Evolutionary conservation across 2,329 filamentous ascomycete genomes (phyloP), one percentile per base, ranked within the genome.

Genomic region (Clonostachys solani): DNA sequence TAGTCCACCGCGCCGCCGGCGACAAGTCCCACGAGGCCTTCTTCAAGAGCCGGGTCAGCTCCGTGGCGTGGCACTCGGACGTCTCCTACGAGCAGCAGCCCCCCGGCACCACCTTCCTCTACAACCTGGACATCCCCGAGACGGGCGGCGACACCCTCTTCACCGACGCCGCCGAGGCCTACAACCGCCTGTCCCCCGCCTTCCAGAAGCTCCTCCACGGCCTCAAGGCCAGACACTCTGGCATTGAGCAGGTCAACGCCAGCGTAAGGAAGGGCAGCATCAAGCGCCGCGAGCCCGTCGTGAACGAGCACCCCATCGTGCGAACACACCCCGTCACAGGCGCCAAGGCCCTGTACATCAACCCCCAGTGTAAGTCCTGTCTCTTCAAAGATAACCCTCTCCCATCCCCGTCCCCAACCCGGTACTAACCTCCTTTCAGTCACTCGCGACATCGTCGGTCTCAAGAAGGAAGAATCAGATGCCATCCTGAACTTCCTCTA

Each of bases 61-160:
- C 85, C 1, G 83, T 95, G 2, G 89, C 89, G 8, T 96, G 90
- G 90, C 91, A 96, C 69, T 88, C 84, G 0, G 91, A 96, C 55
- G 85, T 95, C 2, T 88, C 87, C 1, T 96, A 95, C 61, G 92
- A 96, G 71, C 72, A 80, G 54, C 91, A 96, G 68, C 90, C 92
- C 2, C 90, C 92, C 0, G 89, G 90, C 33, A 96, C 90, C 0
- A 95, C 92, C 0, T 95, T 96, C 67, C 68, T 96, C 35, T 95
- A 95, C 61, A 76, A 91, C 44, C 78, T 96, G n/a, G 90, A 96
- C 60, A 84, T 81, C 41, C 91, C 91, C 2, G 74, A 80, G 37
- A 84, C 81, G 1, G 91, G 91, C 35, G 92, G 91, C 43, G 91
- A 96, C 61, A 96, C 91, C 0, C 71, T 95, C 4, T 96, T 95